Evolutionary conservation across 2,329 filamentous ascomycete species (phyloP), one percentile per base, ranked within the genome.

Genomic region (Colletotrichum trifolii): DNA sequence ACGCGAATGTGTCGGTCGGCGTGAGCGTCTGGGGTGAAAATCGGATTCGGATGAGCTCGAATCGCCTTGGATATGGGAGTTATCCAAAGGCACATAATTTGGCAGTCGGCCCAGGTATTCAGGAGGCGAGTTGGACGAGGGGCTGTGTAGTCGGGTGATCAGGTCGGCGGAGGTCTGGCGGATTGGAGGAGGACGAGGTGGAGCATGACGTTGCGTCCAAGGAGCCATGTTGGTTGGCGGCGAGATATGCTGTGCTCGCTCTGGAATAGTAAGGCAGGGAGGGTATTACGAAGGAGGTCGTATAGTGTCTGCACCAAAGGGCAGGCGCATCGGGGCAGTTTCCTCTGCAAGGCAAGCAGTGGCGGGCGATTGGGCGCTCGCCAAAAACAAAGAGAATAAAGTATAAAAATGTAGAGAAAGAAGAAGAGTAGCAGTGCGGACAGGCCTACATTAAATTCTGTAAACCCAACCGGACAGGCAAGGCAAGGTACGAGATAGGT

Each of bases 1-100:
- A 59, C 91, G 88, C 35, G 80, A 78, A 76, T 90, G 87, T 54
- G 69, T 69, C 38, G 74, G 70, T 56, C 67, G 69, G 58, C 55
- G 69, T 5, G 56, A 68, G 43, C 69, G 66, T 56, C 69, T 69
- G 52, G 74, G 73, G 65, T 76, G 74, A 53, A 77, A 71, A 61
- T 80, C 77, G 62, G 79, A 79, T 64, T 82, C 81, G 64, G 78
- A 81, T 43, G 82, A 84, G 73, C 78, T 82, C 45, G 79, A 79
- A 64, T 81, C 79, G 69, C 71, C 71, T 11, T 75, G 69, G 42
- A 70, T 52, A 36, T 71, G 67, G 3, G 67, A 61, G 36, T 67
- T 68, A 50, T 69, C 69, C 42, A 71, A 55, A 52, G 67, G 60
- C 15, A 71, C 69, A 63, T 68, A 64, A 48, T 73, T 69, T 54